Conservation (phyloP, 257 asterid species). For the Solanum chmielewskii region DNA sequence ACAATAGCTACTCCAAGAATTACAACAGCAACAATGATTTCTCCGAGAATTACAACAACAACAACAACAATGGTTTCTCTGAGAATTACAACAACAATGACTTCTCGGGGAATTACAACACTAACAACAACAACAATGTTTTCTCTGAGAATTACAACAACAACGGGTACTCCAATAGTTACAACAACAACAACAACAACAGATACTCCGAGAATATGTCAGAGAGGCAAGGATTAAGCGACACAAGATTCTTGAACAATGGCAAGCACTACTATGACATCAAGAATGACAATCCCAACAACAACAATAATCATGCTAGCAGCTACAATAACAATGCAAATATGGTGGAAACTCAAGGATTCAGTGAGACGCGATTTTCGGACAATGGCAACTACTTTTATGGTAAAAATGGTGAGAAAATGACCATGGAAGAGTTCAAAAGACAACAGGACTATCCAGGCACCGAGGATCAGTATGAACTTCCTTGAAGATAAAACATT, state of each 20-base stretch:
- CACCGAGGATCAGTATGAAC: constrained; percentile 12
- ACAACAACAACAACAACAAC: background rate
- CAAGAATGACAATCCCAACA: constrained; percentile 8
- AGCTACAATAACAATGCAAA: background rate
- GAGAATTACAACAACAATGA: no score
- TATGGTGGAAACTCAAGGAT: background rate
- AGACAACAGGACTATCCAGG: constrained; percentile 33
- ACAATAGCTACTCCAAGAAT: no score
- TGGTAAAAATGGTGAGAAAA: constrained; percentile 6
- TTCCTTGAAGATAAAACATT: constrained; percentile 22
- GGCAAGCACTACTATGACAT: constrained; percentile 20
- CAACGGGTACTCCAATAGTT: background rate
- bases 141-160: background rate
- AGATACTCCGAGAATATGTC: background rate
- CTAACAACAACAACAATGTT: background rate
- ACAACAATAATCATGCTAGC: background rate
- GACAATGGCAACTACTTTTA: background rate
- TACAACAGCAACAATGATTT: no score
- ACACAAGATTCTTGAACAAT: constrained; percentile 32
- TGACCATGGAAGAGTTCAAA: constrained; percentile 53
- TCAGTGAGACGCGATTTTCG: background rate
- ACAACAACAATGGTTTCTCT: no score
- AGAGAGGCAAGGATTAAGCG: constrained; percentile 44
- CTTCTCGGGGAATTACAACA: background rate
- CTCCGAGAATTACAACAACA: no score